Evolutionary conservation across 2,329 filamentous ascomycete species (phyloP).

Genomic region (Alternaria hordeiaustralica): DNA sequence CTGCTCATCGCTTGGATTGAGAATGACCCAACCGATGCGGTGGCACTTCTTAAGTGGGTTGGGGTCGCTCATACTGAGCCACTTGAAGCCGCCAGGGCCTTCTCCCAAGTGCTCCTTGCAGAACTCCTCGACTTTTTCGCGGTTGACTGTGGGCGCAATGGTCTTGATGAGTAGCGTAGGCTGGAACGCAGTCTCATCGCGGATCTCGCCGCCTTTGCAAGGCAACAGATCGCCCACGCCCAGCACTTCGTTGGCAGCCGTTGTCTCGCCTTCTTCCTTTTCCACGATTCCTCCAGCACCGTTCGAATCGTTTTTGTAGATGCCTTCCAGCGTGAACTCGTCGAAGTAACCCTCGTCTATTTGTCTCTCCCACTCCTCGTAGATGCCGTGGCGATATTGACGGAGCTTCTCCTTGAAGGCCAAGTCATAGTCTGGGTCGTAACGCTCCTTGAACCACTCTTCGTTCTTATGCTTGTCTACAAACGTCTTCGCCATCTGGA

Average conservation of each 20-base stretch:
- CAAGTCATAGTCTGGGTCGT: slow-evolving; percentile 82
- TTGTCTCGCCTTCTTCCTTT: slow-evolving; percentile 95
- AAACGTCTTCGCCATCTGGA: slow-evolving; percentile 84
- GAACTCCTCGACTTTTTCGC: slow-evolving; percentile 90
- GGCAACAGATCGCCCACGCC: slow-evolving; percentile 91
- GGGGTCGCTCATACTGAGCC: slow-evolving; percentile 93
- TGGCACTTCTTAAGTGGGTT: slow-evolving; percentile 98
- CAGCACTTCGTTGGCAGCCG: slow-evolving; percentile 87
- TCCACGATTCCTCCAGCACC: slow-evolving; percentile 84
- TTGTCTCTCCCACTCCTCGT: slow-evolving; percentile 88
- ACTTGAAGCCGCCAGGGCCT: slow-evolving; percentile 89
- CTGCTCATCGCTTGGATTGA: slow-evolving; percentile 78
- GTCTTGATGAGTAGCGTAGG: slow-evolving; percentile 98
- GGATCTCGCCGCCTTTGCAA: slow-evolving; percentile 80
- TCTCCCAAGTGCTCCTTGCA: slow-evolving; percentile 94
- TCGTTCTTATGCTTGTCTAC: slow-evolving; percentile 92
- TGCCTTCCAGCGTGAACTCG: slow-evolving; percentile 90
- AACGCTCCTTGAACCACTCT: slow-evolving; percentile 97
- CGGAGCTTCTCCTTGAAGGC: slow-evolving; percentile 76
- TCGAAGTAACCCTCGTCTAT: slow-evolving; percentile 86
- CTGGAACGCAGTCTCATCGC: slow-evolving; percentile 86
- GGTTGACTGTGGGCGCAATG: slow-evolving; percentile 92
- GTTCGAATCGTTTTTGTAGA: slow-evolving; percentile 91
- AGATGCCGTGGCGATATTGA: slow-evolving; percentile 78
- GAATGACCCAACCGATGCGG: slow-evolving; percentile 97